Percentiles rank a stretch among this genome's conserved stretches.
Conservation (phyloP, 129 eudicot genomes). For the Centella asiatica region DNA sequence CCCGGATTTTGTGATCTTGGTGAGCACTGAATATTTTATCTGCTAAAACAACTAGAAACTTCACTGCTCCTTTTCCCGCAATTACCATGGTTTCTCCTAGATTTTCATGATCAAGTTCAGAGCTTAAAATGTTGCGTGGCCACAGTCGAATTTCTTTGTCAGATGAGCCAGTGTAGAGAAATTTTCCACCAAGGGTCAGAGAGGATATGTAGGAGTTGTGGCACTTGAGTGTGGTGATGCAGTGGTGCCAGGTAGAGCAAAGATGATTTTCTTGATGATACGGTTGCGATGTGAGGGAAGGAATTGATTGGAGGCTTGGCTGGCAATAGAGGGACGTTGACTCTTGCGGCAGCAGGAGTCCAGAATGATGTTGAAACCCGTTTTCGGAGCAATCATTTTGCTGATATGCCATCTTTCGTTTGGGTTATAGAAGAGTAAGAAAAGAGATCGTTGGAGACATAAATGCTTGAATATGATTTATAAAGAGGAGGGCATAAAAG, state of each 20-base stretch:
- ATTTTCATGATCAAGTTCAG: constrained; percentile 24
- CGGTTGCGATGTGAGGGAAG: constrained; percentile 22
- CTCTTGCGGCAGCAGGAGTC: constrained; percentile 25
- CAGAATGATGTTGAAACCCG: constrained; percentile 23
- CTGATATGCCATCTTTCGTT: constrained; percentile 30
- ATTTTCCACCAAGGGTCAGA: constrained; percentile 42
- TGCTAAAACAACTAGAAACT: constrained; percentile 36
- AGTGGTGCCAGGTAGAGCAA: constrained; percentile 26
- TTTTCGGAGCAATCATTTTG: constrained; percentile 29
- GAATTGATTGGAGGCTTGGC: constrained; percentile 25
- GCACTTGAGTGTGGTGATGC: constrained; percentile 47
- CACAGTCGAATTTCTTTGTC: constrained; percentile 48
- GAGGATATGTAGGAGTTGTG: constrained; percentile 62
- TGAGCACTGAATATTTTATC: constrained; percentile 56
- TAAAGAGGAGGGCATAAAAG: constrained; percentile 18
- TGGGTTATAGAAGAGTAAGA: constrained; percentile 16
- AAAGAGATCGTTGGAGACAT: constrained; percentile 13
- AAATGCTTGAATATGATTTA: constrained; percentile 14
- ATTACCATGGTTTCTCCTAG: constrained; percentile 18
- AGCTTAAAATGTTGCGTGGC: constrained; percentile 30
- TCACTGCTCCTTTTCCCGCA: constrained; percentile 50
- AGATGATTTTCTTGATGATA: constrained; percentile 16
- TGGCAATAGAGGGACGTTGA: constrained; percentile 26
- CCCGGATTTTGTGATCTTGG: constrained; percentile 61
- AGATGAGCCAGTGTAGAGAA: constrained; percentile 60